Base-by-base conservation (phyloP, 805 yeast genomes). In the Suhomyces sp. region DNA sequence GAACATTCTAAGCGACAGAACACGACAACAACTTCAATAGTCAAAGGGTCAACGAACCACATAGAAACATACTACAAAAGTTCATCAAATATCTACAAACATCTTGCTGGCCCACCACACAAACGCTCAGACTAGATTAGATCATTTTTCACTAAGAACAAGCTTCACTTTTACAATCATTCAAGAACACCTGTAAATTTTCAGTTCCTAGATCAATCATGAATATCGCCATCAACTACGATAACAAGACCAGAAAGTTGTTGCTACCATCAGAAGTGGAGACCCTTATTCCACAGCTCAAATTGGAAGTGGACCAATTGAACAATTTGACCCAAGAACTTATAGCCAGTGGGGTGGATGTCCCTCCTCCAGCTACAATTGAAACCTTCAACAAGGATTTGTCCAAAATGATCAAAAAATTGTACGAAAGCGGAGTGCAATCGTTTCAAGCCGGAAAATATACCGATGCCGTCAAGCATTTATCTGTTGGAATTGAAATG, bases 401-500 rank as follows among this genome's bases (percentile, higher is more conserved):
- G 56, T 47, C 77, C n/a, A 69, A 74, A 38, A 69, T 81, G 76
- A 70, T 81, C 40, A 79, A 74, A 46, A 80, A 79, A 48, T 62
- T 83, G 50, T 81, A 81, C 47, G 83, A 77, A 35, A 66, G 79
- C 12, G 88, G 87, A 2, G 72, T 79, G 4, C 70, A 63, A 27
- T 61, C 79, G 5, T 72, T 83, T 61, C 75, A 77, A 47, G 64
- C 66, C 17, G 70, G 68, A 18, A 76, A 79, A 49, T 70, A 70
- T 42, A 62, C 61, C 3, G 88, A 81, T 9, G 81, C 88, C 1
- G 71, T 74, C 25, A 80, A 79, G 50, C 82, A 79, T 47, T 75
- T 81, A 46, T 54, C 76, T 6, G 63, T 82, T 26, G 91, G 86
- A 3, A 65, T 84, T 22, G 87, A 82, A 36, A 74, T 82, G 72